These are phyloP conservation scores for Ceratopteris richardii DNA, from an alignment of 75 land plant species.

Conservation along the genomic window DNA sequence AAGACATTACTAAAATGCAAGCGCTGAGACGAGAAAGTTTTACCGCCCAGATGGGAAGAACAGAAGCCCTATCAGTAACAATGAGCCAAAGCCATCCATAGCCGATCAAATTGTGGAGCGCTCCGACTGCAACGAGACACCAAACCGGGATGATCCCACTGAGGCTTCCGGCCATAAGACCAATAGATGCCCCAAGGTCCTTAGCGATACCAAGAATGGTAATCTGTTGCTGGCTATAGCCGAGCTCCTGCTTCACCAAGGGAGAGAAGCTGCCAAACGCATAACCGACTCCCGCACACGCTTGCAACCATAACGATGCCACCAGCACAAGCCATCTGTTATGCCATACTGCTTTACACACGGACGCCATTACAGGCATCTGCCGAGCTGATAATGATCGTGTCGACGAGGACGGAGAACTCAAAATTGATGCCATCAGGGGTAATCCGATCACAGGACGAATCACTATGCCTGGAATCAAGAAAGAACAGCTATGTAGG, in stretches of 20 bases:
- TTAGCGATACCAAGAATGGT: constrained; percentile 85
- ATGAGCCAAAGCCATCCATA: constrained; percentile 92
- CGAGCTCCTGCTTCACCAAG: constrained; percentile 59
- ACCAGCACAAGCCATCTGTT: constrained; percentile 91
- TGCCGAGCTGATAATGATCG: too few relatives aligned
- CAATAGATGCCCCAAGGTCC: constrained; percentile 87
- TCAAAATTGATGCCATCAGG: too few relatives aligned
- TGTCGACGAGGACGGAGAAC: too few relatives aligned
- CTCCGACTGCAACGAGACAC: constrained; percentile 67
- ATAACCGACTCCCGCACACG: constrained; percentile 80
- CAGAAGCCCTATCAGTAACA: constrained; percentile 43
- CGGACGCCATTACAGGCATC: too few relatives aligned
- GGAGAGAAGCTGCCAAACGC: constrained; percentile 91
- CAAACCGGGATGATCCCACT: constrained; percentile 73
- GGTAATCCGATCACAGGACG: too few relatives aligned
- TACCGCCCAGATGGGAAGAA: constrained; percentile 71
- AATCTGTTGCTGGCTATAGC: constrained; percentile 77
- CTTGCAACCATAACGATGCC: constrained; percentile 85
- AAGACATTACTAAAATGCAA: constrained; percentile 17
- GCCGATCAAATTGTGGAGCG: constrained; percentile 68
- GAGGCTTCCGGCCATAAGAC: constrained; percentile 67
- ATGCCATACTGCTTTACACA: too few relatives aligned
- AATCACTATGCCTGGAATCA: too few relatives aligned
- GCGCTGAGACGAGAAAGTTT: background rate
- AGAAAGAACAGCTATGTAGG: too few relatives aligned